These are phyloP conservation scores for Paecilomyces variotii DNA, from an alignment of 2,329 filamentous ascomycete species.

Conservation along the genomic window DNA sequence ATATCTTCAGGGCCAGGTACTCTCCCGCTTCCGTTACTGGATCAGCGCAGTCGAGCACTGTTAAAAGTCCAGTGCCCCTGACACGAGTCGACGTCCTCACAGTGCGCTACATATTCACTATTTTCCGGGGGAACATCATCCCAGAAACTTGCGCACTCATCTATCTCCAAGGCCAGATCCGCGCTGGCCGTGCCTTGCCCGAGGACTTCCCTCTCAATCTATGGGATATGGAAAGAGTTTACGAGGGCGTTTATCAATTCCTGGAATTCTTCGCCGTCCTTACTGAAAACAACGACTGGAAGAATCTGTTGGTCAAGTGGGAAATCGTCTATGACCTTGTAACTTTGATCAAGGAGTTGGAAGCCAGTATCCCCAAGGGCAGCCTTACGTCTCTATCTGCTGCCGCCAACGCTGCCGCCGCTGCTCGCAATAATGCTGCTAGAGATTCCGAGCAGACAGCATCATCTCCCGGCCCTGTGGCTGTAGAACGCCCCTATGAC, in stretches of 20 bases:
- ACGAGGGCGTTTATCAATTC: constrained; percentile 89
- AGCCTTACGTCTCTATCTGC: constrained; percentile 45
- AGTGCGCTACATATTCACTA: constrained; percentile 85
- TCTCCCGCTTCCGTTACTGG: constrained; percentile 40
- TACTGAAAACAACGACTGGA: constrained; percentile 75
- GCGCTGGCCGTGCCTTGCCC: constrained; percentile 63
- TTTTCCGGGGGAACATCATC: constrained; percentile 85
- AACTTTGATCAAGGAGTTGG: constrained; percentile 76
- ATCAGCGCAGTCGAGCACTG: constrained; percentile 44
- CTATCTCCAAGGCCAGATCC: constrained; percentile 84
- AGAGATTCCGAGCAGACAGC: constrained; percentile 23
- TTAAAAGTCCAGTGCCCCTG: constrained; percentile 49
- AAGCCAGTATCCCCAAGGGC: constrained; percentile 79
- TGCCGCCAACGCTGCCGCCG: constrained; percentile 12
- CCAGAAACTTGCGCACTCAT: constrained; percentile 93
- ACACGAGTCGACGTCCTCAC: constrained; percentile 54
- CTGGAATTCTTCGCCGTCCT: constrained; percentile 88
- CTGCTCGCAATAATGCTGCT: constrained; percentile 20
- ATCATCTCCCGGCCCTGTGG: constrained; percentile 30
- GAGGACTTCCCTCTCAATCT: constrained; percentile 88
- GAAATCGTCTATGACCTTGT: constrained; percentile 84
- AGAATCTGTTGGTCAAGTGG: constrained; percentile 81
- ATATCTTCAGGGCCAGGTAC: constrained; percentile 67
- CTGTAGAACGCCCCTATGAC: constrained; percentile 61
- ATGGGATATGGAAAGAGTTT: constrained; percentile 97